Evolutionary conservation across 1,139 yeast species (phyloP).

Genomic region (Scheffersomyces titani): DNA sequence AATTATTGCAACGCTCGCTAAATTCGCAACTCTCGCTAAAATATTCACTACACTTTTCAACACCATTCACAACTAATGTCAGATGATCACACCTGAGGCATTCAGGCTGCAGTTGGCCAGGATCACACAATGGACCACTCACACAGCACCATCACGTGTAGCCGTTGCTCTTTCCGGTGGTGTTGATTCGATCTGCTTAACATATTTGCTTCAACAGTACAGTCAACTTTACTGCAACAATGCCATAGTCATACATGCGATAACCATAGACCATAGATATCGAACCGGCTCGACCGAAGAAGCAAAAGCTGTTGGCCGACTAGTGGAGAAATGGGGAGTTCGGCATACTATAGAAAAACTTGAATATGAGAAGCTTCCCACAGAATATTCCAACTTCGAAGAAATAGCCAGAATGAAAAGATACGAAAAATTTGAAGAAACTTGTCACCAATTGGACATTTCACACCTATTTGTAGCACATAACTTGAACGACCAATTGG

Average conservation of each 20-base stretch:
- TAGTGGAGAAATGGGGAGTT: slow-evolving; percentile 40
- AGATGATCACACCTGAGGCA: not conserved
- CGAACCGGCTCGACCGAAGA: slow-evolving; percentile 51
- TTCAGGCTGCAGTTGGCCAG: not conserved
- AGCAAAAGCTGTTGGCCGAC: slow-evolving; percentile 40
- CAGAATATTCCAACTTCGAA: slow-evolving; percentile 47
- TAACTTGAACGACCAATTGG: slow-evolving; percentile 70
- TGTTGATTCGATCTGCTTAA: slow-evolving; percentile 74
- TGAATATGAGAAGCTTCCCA: slow-evolving; percentile 27
- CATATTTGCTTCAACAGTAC: slow-evolving; percentile 44
- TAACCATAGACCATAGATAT: slow-evolving; percentile 61
- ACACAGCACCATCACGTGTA: slow-evolving; percentile 3
- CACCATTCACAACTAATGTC: not conserved
- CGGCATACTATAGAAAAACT: slow-evolving; percentile 38
- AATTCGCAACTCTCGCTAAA: too few species aligned
- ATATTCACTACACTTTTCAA: not conserved
- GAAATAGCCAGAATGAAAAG: slow-evolving; percentile 58
- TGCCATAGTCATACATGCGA: slow-evolving; percentile 39
- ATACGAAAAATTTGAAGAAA: slow-evolving; percentile 39
- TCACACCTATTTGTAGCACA: slow-evolving; percentile 59
- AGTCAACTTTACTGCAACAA: slow-evolving; percentile 20
- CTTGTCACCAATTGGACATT: slow-evolving; percentile 31
- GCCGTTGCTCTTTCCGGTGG: slow-evolving; percentile 73
- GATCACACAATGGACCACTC: slow-evolving; percentile 3
- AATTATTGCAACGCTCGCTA: too few species aligned